Evolutionary conservation across 208 protist genomes (phyloP), one percentile per base, ranked within the genome.

Genomic region (Wallacemonas sp.): DNA sequence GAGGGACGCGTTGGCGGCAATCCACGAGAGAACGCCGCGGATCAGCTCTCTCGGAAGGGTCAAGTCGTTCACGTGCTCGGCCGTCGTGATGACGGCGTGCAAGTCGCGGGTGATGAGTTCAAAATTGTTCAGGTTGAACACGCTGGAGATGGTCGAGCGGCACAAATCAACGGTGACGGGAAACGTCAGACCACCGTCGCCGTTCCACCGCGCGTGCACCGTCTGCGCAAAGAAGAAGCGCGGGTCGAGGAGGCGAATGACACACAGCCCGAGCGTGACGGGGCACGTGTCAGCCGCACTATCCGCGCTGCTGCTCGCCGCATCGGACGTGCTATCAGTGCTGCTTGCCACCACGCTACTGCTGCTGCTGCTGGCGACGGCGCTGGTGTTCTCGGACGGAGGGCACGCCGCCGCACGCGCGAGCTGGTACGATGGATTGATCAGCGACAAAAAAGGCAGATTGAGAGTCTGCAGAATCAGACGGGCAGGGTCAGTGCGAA

Each of bases 11-110:
- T 28, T 20, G 4, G 11, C 32, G 0, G 64, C 61, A 2, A 87
- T 63, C 82, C 86, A 92, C 32, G 76, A 62, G 12, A 57, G 52
- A 5, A 92, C 57, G 23, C 42, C 26, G 14, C 65, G 55, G 26
- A 93, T 89, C 8, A 90, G 61, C 68, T 90, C 81, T n/a, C 41
- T 54, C 0, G 87, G 87, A 18, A 93, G 61, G 1, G 73, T 23
- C n/a, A 92, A 12, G 11, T 36, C 20, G 1, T 73, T 63, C 1
- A 76, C 74, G n/a, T 76, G 64, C 23, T 64, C 61, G 8, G 59
- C 55, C 10, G 74, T 79, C 18, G 70, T 57, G 20, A 90, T 55
- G 3, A 83, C 41, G 1, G 61, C 72, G 28, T 36, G 64, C 48
- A 82, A 76, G 50, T 65, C 55, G 12, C 33, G 23, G 29, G 57